Conservation (phyloP, 2,329 filamentous ascomycete genomes). For the Stemphylium lycopersici region DNA sequence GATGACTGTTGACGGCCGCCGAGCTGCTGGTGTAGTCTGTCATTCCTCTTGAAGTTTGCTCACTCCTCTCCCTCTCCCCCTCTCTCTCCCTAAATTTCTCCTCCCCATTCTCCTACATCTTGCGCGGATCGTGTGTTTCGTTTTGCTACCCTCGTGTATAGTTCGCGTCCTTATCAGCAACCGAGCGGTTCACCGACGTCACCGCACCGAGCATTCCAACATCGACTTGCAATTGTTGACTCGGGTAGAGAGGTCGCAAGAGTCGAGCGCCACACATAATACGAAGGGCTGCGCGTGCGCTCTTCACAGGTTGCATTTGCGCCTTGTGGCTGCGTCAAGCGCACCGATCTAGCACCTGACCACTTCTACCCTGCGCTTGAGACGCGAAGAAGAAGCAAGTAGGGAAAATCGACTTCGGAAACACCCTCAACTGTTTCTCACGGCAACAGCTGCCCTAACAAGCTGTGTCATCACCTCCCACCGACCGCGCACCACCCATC, state of each 20-base stretch:
- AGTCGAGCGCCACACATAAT: background rate
- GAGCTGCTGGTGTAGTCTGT: slow-evolving; percentile 7
- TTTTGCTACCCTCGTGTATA: slow-evolving; percentile 4
- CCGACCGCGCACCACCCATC: slow-evolving; percentile 18
- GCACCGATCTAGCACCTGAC: slow-evolving; percentile 39
- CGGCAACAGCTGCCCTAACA: background rate
- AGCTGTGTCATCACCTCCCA: slow-evolving; percentile 5
- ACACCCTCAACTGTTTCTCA: background rate
- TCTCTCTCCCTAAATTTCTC: slow-evolving; percentile 6
- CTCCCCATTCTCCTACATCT: background rate
- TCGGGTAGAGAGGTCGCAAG: background rate
- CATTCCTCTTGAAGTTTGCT: slow-evolving; percentile 1
- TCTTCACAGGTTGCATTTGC: slow-evolving; percentile 21
- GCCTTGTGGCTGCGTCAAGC: slow-evolving; percentile 33
- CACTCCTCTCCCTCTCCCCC: slow-evolving; percentile 6
- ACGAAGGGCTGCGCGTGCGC: background rate
- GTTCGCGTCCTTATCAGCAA: slow-evolving; percentile 15
- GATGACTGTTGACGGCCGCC: slow-evolving; percentile 17
- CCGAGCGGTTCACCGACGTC: slow-evolving; percentile 18
- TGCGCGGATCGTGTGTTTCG: slow-evolving; percentile 5
- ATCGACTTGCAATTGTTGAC: background rate
- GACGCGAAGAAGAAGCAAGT: slow-evolving; percentile 6
- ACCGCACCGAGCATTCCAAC: slow-evolving; percentile 12
- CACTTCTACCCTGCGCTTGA: slow-evolving; percentile 4
- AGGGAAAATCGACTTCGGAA: background rate